Evolutionary conservation across 441 rosid genomes (phyloP).

Genomic region (Adansonia madagascariensis): DNA sequence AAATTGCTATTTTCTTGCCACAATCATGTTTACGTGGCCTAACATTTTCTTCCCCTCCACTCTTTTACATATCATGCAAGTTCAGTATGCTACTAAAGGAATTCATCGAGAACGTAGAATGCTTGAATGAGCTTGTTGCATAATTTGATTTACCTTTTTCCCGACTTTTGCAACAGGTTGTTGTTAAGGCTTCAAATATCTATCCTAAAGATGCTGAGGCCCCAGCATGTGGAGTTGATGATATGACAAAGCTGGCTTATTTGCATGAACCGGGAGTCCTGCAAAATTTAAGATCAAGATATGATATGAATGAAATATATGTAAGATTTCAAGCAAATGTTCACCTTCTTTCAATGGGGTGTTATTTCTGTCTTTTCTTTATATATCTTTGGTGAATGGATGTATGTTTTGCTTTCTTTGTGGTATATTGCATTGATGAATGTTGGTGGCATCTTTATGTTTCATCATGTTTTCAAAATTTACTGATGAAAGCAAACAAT

Average conservation of each 20-base stretch:
- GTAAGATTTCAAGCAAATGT: slow-evolving; percentile 48
- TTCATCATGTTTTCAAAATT: neutral
- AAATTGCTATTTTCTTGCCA: slow-evolving; percentile 4
- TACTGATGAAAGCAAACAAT: slow-evolving; percentile 34
- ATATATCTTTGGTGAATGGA: slow-evolving; percentile 6
- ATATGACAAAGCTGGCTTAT: slow-evolving; percentile 96
- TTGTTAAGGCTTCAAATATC: slow-evolving; percentile 64
- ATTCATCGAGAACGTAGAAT: slow-evolving; percentile 4
- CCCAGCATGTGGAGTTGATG: slow-evolving; percentile 93
- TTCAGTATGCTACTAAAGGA: neutral
- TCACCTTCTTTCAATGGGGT: slow-evolving; percentile 20
- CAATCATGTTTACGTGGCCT: slow-evolving; percentile 16
- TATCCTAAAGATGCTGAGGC: slow-evolving; percentile 85
- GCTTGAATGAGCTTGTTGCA: slow-evolving; percentile 16
- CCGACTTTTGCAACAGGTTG: slow-evolving; percentile 49
- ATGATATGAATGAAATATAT: slow-evolving; percentile 95
- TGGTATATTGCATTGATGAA: slow-evolving; percentile 19
- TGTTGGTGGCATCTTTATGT: slow-evolving; percentile 19
- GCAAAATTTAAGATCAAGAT: slow-evolving; percentile 91
- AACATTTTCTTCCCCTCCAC: neutral
- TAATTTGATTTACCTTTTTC: slow-evolving; percentile 2
- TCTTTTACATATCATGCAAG: neutral
- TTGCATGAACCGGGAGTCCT: slow-evolving; percentile 96
- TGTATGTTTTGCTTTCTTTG: slow-evolving; percentile 14
- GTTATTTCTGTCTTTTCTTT: slow-evolving; percentile 9